These are phyloP conservation scores for Fusarium subtropicale DNA, from an alignment of 2,329 filamentous ascomycete species.

Conservation along the genomic window DNA sequence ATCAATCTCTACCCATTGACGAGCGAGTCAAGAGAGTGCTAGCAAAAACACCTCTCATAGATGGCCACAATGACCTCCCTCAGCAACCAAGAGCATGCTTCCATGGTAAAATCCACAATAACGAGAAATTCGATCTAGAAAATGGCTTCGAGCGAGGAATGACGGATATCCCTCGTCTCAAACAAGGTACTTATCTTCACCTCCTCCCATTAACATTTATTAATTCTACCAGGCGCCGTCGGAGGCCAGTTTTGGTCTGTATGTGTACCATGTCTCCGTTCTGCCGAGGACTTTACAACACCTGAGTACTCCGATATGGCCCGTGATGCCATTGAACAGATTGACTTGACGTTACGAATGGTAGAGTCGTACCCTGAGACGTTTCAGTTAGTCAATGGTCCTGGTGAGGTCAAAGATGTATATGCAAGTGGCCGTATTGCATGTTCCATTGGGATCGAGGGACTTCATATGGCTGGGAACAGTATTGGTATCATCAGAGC, in stretches of 20 bases:
- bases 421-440: conserved; percentile 8
- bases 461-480: conserved; percentile 3
- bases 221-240: not conserved
- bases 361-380: conserved; percentile 10
- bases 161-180: conserved; percentile 2
- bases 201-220: fast-evolving
- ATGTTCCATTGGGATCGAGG: conserved; percentile 1
- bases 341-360: not conserved
- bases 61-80: conserved; percentile 4
- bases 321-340: conserved; percentile 1
- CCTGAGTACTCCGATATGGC: conserved; percentile 19
- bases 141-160: conserved; percentile 7
- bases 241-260: conserved; percentile 18
- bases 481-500: conserved; percentile 7
- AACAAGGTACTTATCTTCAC: not conserved
- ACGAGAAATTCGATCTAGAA: not conserved
- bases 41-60: not conserved
- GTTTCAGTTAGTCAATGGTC: not conserved
- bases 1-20: not conserved
- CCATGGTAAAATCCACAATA: conserved; percentile 1
- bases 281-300: conserved; percentile 5
- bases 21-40: conserved; percentile 13
- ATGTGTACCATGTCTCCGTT: conserved; percentile 9
- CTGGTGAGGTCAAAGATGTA: not conserved
- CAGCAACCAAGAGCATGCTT: conserved; percentile 11